These are phyloP conservation scores for Picochlorum sp. DNA, from an alignment of 139 green algal genomes.

Conservation along the genomic window DNA sequence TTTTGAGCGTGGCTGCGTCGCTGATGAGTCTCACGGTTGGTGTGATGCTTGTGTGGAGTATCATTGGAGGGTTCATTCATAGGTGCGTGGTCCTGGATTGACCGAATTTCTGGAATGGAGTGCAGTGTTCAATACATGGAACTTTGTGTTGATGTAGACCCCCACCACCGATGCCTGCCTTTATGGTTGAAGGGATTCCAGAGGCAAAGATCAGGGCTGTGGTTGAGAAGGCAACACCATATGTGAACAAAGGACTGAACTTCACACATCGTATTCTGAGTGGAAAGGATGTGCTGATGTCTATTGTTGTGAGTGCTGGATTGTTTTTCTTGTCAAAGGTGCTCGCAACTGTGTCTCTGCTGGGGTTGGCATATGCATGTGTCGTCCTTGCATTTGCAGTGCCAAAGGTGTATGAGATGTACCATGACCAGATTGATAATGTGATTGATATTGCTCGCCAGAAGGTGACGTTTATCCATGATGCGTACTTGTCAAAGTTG, in stretches of 20 bases:
- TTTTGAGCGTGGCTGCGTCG: slow-evolving; percentile 21
- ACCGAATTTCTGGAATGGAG: not conserved
- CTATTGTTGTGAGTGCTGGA: slow-evolving; percentile 5
- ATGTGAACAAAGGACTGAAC: slow-evolving; percentile 23
- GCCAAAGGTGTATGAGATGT: slow-evolving; percentile 55
- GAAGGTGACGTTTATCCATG: slow-evolving; percentile 25
- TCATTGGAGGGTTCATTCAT: slow-evolving; percentile 23
- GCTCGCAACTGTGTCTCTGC: slow-evolving; percentile 21
- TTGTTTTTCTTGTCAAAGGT: slow-evolving; percentile 30
- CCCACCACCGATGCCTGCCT: slow-evolving; percentile 22
- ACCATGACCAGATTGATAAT: slow-evolving; percentile 47
- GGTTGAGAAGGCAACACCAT: slow-evolving; percentile 13
- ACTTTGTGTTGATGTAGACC: slow-evolving; percentile 6
- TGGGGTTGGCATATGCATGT: slow-evolving; percentile 25
- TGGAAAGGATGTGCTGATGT: slow-evolving; percentile 10
- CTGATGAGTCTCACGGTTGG: slow-evolving; percentile 16
- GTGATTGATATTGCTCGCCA: slow-evolving; percentile 20
- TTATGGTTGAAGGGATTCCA: slow-evolving; percentile 27
- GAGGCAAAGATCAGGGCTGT: slow-evolving; percentile 20
- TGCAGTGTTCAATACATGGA: not conserved
- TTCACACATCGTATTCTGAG: slow-evolving; percentile 9
- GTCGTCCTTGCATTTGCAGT: slow-evolving; percentile 23
- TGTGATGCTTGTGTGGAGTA: slow-evolving; percentile 31
- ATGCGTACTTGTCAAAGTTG: slow-evolving; percentile 21
- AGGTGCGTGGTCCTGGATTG: not conserved